Base-by-base conservation (phyloP, 371 early-diverging fungal species). In the Lichtheimia corymbifera region DNA sequence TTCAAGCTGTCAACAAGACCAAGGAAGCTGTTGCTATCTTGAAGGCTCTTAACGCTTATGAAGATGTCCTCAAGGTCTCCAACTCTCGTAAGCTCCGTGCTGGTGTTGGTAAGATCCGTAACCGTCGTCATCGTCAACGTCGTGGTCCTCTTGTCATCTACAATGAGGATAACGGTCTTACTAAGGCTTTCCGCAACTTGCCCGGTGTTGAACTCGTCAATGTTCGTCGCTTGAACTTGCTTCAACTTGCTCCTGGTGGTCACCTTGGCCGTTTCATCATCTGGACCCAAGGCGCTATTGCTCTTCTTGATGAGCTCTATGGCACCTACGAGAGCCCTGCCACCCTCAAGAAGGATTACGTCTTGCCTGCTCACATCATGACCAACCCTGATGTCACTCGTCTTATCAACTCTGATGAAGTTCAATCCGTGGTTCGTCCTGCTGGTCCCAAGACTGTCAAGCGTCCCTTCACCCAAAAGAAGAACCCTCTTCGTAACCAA, bases 211-310 rank as follows among this genome's bases (percentile, higher is more conserved):
- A 99, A 82, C 81, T 94, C 63, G 91, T 89, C 66, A 85, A 90
- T 78, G 99, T 99, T 55, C 85, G 91, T 72, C 83, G 87, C 79
- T 87, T 99, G 64, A 97, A 98, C 93, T 85, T 99, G 77, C 88
- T 99, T 73, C 95, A 97, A 85, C 89, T 99, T 62, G 98, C 99
- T 68, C 99, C 99, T 63, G 99, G 99, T 87, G 99, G 99, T 77
- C 97, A 99, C 87, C 84, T 98, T 67, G 99, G 99, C 68, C 97
- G 99, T 80, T 97, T 99, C 86, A 86, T 98, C 83, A 95, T 99
- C 91, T 99, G 99, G 99, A 97, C 99, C 74, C 89, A 97, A 84
- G 79, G 88, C 61, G 99, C 99, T 64, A 95, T 99, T 78, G 91
- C 91, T 74, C 88, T 92, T 62, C 89, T 99, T 69, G 95, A 97